Evolutionary conservation across 371 early-diverging fungal genomes (phyloP).

Genomic region (Rhizopus arrhizus): DNA sequence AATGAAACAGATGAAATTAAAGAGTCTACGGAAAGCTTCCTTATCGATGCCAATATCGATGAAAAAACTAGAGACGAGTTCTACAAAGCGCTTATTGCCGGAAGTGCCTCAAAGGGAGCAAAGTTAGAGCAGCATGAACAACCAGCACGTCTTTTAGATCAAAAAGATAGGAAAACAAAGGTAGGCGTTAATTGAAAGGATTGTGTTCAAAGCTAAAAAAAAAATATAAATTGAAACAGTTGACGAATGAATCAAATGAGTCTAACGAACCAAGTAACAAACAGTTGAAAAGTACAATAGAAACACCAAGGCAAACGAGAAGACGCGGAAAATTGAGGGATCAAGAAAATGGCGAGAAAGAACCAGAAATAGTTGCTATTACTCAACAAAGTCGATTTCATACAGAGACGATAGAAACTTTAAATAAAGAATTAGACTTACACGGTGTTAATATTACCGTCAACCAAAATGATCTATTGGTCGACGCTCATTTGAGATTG

Average conservation of each 20-base stretch:
- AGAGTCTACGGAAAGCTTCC: slow-evolving; percentile 67
- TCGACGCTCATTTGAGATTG: slow-evolving; percentile 66
- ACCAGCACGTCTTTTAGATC: background rate
- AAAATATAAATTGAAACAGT: slow-evolving; percentile 1
- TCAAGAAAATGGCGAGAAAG: slow-evolving; percentile 8
- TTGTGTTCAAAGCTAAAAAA: background rate
- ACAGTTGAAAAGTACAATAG: slow-evolving; percentile 15
- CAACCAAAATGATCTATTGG: slow-evolving; percentile 60
- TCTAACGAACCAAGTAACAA: slow-evolving; percentile 10
- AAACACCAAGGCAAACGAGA: slow-evolving; percentile 7
- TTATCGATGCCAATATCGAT: slow-evolving; percentile 63
- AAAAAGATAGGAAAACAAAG: slow-evolving; percentile 1
- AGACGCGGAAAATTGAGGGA: slow-evolving; percentile 9
- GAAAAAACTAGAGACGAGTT: slow-evolving; percentile 48
- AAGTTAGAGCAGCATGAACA: slow-evolving; percentile 4
- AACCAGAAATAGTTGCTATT: slow-evolving; percentile 68
- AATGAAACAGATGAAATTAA: slow-evolving; percentile 46
- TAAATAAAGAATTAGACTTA: slow-evolving; percentile 63
- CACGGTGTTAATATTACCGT: slow-evolving; percentile 75
- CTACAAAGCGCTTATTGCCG: slow-evolving; percentile 32
- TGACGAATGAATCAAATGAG: background rate
- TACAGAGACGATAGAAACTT: slow-evolving; percentile 74
- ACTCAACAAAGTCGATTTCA: slow-evolving; percentile 90
- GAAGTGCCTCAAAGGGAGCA: background rate
- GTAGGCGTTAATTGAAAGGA: background rate